phyloP scores from a whole-genome alignment of 768 basidiomycete species.

The Calocera cornea region DNA sequence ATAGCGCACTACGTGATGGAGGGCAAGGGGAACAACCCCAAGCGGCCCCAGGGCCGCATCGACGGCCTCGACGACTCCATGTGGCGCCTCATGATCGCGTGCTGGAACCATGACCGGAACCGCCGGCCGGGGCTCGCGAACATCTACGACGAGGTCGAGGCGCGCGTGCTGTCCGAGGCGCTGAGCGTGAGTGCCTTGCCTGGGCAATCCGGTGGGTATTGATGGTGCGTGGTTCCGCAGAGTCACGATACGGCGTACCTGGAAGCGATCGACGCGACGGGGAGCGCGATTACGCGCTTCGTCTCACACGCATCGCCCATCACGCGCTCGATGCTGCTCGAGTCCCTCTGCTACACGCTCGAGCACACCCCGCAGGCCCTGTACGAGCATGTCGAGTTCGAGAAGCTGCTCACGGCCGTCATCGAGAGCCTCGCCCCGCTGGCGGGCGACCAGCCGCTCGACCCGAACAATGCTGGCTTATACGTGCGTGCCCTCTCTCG shows the following conservation, averaged over 20 bases:
- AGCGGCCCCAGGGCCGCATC: neutral
- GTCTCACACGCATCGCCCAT: neutral
- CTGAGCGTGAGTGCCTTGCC: neutral
- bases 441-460: neutral
- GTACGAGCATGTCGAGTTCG: neutral
- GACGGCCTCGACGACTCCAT: neutral
- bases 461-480: neutral
- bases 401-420: neutral
- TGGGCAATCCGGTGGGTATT: neutral
- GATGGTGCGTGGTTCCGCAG: neutral
- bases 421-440: neutral
- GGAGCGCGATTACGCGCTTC: neutral
- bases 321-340: neutral
- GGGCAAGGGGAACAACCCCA: neutral
- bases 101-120: neutral
- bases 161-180: neutral
- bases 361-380: neutral
- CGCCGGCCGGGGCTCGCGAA: neutral
- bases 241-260: neutral
- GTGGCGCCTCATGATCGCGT: neutral
- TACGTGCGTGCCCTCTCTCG: neutral
- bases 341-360: neutral
- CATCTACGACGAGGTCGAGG: neutral
- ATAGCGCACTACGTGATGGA: neutral
- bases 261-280: neutral